Evolutionary conservation across 345 rosid genomes (phyloP).

Genomic region (Draba incana): DNA sequence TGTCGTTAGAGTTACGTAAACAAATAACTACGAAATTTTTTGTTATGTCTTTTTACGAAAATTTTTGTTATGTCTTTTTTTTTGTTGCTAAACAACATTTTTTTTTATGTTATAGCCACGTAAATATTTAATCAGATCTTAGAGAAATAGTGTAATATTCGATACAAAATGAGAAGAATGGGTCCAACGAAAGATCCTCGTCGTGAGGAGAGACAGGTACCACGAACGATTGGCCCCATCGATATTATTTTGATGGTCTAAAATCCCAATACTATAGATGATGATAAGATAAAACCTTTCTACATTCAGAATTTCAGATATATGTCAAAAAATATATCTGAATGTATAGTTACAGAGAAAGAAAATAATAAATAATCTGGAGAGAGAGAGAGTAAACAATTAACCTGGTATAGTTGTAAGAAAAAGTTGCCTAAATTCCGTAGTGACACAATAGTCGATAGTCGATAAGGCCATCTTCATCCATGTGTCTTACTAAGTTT

Average conservation of each 20-base stretch:
- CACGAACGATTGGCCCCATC: background rate
- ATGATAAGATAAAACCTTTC: background rate
- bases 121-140: background rate
- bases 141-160: background rate
- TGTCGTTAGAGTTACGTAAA: slow-evolving; percentile 33
- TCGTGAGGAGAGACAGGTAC: background rate
- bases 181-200: slow-evolving; percentile 25
- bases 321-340: too few relatives aligned
- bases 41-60: too few relatives aligned
- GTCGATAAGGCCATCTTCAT: too few relatives aligned
- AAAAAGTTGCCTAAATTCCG: background rate
- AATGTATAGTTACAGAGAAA: background rate
- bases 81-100: too few relatives aligned
- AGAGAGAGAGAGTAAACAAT: too few relatives aligned
- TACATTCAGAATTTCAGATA: background rate
- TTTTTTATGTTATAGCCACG: slow-evolving; percentile 4
- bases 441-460: background rate
- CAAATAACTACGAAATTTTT: background rate
- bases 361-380: background rate
- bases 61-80: too few relatives aligned
- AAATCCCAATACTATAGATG: background rate
- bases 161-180: slow-evolving; percentile 7
- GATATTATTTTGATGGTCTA: slow-evolving; percentile 14
- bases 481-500: too few relatives aligned
- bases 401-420: background rate